A percentile compares a stretch with the other conserved stretches of the same genome.
Conservation (phyloP, 2,329 filamentous ascomycete genomes). For the Tolypocladium tropicale region DNA sequence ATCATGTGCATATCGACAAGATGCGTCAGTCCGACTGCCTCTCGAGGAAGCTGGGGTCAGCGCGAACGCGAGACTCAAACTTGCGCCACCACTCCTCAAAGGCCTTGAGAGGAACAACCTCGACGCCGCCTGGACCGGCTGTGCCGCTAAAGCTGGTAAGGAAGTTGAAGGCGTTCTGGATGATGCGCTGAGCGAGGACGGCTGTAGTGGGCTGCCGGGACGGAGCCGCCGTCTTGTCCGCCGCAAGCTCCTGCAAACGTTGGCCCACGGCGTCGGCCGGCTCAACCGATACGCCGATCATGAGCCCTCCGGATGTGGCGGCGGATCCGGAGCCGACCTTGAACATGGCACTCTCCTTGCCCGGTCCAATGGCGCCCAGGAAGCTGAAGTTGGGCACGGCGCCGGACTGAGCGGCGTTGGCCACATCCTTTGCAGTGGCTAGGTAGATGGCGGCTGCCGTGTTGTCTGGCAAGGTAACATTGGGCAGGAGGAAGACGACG, state of each 20-base stretch:
- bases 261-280: slow-evolving; percentile 59
- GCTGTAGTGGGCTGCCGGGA: slow-evolving; percentile 49
- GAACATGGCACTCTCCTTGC: slow-evolving; percentile 89
- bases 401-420: slow-evolving; percentile 27
- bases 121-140: slow-evolving; percentile 51
- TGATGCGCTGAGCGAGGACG: slow-evolving; percentile 82
- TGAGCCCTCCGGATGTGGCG: slow-evolving; percentile 38
- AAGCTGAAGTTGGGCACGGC: slow-evolving; percentile 59
- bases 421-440: slow-evolving; percentile 38
- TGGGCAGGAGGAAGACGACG: slow-evolving; percentile 81
- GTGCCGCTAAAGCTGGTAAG: slow-evolving; percentile 73
- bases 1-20: not conserved
- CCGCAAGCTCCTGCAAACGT: slow-evolving; percentile 51
- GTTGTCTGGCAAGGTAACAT: slow-evolving; percentile 57
- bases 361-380: slow-evolving; percentile 78
- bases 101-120: slow-evolving; percentile 85
- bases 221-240: slow-evolving; percentile 13
- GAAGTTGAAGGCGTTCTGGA: slow-evolving; percentile 96
- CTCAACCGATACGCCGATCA: slow-evolving; percentile 78
- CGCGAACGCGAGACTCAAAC: slow-evolving; percentile 78
- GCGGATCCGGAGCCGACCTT: slow-evolving; percentile 42
- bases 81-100: slow-evolving; percentile 98
- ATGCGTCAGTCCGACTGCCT: slow-evolving; percentile 29
- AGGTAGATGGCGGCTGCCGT: slow-evolving; percentile 88
- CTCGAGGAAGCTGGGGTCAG: slow-evolving; percentile 84